phyloP scores from a whole-genome alignment of 1,284 basidiomycete genomes.

The Papiliotrema fonsecae region DNA sequence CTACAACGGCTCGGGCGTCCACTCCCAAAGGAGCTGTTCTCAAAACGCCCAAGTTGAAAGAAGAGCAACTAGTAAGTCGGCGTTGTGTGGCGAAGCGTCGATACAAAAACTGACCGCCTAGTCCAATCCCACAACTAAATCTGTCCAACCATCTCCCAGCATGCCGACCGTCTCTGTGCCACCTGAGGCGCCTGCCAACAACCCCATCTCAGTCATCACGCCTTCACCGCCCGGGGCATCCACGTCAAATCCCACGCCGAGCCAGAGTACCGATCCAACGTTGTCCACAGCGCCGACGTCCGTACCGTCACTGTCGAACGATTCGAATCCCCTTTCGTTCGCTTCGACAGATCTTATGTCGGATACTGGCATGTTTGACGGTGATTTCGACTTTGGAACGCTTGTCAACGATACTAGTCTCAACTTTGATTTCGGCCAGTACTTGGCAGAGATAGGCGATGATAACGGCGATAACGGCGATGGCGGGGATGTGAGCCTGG shows the following conservation, averaged over 20 bases:
- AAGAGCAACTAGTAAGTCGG: constrained; percentile 26
- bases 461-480: constrained; percentile 27
- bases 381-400: constrained; percentile 23
- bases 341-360: constrained; percentile 3
- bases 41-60: constrained; percentile 15
- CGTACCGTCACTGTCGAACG: constrained; percentile 5
- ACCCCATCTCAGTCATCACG: constrained; percentile 21
- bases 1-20: constrained; percentile 17
- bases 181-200: constrained; percentile 7
- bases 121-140: constrained; percentile 32
- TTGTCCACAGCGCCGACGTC: neutral
- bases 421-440: constrained; percentile 38
- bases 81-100: neutral
- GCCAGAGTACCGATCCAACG: neutral
- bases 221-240: constrained; percentile 20
- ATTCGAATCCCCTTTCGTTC: constrained; percentile 5
- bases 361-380: constrained; percentile 17
- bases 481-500: constrained; percentile 11
- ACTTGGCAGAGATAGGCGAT: constrained; percentile 35
- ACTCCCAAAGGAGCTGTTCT: constrained; percentile 25
- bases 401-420: constrained; percentile 17
- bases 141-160: constrained; percentile 38
- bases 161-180: constrained; percentile 11
- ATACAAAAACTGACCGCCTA: neutral
- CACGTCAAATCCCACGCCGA: neutral